Percentiles rank a stretch among this genome's conserved stretches.
These are phyloP conservation scores for Penicillium malachiteum DNA, from an alignment of 495 filamentous ascomycete genomes.

Conservation along the genomic window DNA sequence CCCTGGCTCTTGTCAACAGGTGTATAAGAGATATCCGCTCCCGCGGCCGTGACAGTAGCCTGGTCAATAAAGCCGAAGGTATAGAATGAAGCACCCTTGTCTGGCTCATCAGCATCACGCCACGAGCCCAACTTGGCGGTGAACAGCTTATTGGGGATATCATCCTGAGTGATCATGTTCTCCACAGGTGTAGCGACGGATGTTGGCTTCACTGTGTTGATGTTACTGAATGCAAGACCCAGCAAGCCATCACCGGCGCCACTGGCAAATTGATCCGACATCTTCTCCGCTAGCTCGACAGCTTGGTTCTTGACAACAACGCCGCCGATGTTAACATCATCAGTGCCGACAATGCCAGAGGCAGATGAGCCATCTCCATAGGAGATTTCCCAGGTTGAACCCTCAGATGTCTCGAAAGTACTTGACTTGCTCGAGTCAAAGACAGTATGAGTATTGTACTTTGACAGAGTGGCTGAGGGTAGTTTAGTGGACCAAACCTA, in stretches of 20 bases:
- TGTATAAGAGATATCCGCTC: constrained; percentile 60
- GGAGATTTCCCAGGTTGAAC: constrained; percentile 64
- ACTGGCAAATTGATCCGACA: constrained; percentile 61
- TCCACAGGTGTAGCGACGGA: constrained; percentile 68
- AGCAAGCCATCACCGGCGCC: constrained; percentile 69
- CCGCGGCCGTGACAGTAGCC: constrained; percentile 55
- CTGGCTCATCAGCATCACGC: constrained; percentile 53
- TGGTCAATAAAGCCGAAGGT: constrained; percentile 79
- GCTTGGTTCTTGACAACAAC: constrained; percentile 66
- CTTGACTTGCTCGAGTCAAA: constrained; percentile 60
- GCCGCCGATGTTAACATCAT: constrained; percentile 66
- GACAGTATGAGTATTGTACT: constrained; percentile 43
- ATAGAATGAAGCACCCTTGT: constrained; percentile 67
- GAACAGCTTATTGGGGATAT: constrained; percentile 71
- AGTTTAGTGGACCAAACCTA: constrained; percentile 65
- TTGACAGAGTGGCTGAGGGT: constrained; percentile 33
- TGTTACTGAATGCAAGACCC: constrained; percentile 66
- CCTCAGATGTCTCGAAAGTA: constrained; percentile 54
- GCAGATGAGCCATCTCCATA: constrained; percentile 74
- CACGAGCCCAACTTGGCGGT: constrained; percentile 69
- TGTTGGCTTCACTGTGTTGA: constrained; percentile 65
- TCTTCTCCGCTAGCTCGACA: constrained; percentile 64
- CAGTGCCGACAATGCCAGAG: constrained; percentile 70
- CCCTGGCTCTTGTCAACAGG: constrained; percentile 66
- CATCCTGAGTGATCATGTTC: constrained; percentile 70